These are phyloP conservation scores for Annulohypoxylon nitens DNA, from an alignment of 495 filamentous ascomycete species.

Conservation along the genomic window DNA sequence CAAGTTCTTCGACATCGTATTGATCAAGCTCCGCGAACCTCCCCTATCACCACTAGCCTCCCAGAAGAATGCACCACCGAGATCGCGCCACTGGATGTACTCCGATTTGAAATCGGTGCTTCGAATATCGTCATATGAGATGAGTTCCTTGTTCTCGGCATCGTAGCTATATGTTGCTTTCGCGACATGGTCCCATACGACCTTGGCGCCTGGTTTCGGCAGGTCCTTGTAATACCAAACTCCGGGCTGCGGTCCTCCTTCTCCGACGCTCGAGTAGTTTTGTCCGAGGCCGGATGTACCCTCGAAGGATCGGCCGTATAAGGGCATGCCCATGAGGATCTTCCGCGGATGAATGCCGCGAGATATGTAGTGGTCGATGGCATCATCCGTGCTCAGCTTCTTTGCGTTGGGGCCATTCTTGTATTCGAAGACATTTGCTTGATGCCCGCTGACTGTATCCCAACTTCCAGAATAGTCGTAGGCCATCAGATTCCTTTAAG, in stretches of 20 bases:
- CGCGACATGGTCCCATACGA: constrained; percentile 62
- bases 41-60: constrained; percentile 81
- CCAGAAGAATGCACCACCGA: constrained; percentile 94
- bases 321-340: constrained; percentile 84
- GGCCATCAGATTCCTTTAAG: constrained; percentile 77
- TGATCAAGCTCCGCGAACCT: constrained; percentile 72
- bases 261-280: constrained; percentile 75
- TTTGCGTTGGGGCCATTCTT: constrained; percentile 65
- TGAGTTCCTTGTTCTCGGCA: constrained; percentile 64
- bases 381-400: constrained; percentile 76
- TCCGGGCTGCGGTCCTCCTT: constrained; percentile 77
- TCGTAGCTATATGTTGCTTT: constrained; percentile 82
- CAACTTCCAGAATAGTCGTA: constrained; percentile 82
- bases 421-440: constrained; percentile 77
- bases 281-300: constrained; percentile 77
- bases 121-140: constrained; percentile 80
- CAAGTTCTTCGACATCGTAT: constrained; percentile 67
- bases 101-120: constrained; percentile 72
- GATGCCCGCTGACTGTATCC: constrained; percentile 76
- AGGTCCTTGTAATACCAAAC: constrained; percentile 83
- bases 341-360: constrained; percentile 73
- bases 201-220: constrained; percentile 62
- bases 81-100: constrained; percentile 71
- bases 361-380: constrained; percentile 74
- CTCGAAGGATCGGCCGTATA: constrained; percentile 86